These are phyloP conservation scores for Phytopythium kandeliae DNA, from an alignment of 352 stramenopile genomes.

Conservation along the genomic window DNA sequence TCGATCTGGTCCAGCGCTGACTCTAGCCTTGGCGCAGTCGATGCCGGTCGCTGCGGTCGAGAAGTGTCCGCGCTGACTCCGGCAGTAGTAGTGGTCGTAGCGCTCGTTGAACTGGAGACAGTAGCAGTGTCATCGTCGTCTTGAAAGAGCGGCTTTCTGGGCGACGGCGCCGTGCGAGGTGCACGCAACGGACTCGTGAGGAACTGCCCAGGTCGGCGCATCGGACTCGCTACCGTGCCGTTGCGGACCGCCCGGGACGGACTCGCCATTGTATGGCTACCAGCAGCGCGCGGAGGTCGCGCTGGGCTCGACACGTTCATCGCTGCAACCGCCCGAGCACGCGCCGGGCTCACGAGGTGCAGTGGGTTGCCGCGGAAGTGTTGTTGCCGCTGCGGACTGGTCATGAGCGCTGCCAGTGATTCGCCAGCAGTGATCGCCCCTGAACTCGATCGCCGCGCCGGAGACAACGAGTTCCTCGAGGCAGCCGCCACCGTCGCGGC, in stretches of 20 bases:
- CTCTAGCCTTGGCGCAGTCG: slow-evolving; percentile 9
- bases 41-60: not conserved
- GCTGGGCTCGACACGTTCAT: slow-evolving; percentile 27
- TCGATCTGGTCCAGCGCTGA: slow-evolving; percentile 45
- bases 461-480: slow-evolving; percentile 14
- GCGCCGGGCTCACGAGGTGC: slow-evolving; percentile 18
- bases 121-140: not conserved
- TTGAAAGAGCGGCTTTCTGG: slow-evolving; percentile 23
- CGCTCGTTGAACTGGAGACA: not conserved
- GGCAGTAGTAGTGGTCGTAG: not conserved
- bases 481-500: slow-evolving; percentile 9
- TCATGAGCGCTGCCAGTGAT: slow-evolving; percentile 3
- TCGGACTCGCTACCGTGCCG: slow-evolving; percentile 18
- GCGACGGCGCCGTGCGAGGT: slow-evolving; percentile 22
- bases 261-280: slow-evolving; percentile 10
- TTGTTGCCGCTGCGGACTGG: slow-evolving; percentile 16
- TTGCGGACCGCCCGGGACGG: slow-evolving; percentile 16
- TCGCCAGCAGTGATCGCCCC: not conserved
- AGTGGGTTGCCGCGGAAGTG: slow-evolving; percentile 16
- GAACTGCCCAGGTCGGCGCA: slow-evolving; percentile 24
- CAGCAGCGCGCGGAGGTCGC: slow-evolving; percentile 11
- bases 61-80: not conserved
- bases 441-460: slow-evolving; percentile 8
- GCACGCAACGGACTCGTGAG: slow-evolving; percentile 25
- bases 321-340: slow-evolving; percentile 1